These are phyloP conservation scores for Drechmeria coniospora DNA, from an alignment of 2,329 filamentous ascomycete genomes.

Conservation along the genomic window DNA sequence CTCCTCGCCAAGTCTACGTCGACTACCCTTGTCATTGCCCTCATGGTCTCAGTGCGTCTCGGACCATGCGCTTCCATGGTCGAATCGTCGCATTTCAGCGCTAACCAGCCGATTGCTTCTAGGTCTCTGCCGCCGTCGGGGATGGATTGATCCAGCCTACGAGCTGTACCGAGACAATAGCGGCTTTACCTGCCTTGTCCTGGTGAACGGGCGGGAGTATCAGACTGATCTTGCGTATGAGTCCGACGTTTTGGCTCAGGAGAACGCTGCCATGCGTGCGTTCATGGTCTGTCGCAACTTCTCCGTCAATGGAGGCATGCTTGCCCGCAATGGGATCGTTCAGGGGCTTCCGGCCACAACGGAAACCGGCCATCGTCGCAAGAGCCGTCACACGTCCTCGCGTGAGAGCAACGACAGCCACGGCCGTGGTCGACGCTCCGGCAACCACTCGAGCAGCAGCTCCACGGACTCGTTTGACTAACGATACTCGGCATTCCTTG, in stretches of 20 bases:
- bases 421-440: slow-evolving; percentile 36
- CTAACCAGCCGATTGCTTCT: slow-evolving; percentile 18
- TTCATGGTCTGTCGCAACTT: slow-evolving; percentile 98
- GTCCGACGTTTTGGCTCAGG: slow-evolving; percentile 68
- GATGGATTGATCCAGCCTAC: slow-evolving; percentile 85
- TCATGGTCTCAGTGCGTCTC: too few relatives aligned
- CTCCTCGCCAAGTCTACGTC: too few relatives aligned
- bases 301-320: slow-evolving; percentile 90
- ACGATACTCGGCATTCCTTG: too few relatives aligned
- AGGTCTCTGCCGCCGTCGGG: slow-evolving; percentile 90
- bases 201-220: slow-evolving; percentile 94
- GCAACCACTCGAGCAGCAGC: slow-evolving; percentile 46
- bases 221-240: slow-evolving; percentile 78
- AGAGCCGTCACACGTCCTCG: slow-evolving; percentile 36
- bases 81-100: slow-evolving; percentile 3
- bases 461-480: slow-evolving; percentile 45
- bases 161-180: slow-evolving; percentile 59
- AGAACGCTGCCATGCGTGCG: slow-evolving; percentile 87
- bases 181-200: slow-evolving; percentile 78
- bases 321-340: slow-evolving; percentile 52
- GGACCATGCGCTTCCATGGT: too few relatives aligned
- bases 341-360: slow-evolving; percentile 44
- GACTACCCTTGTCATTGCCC: too few relatives aligned
- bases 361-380: slow-evolving; percentile 31
- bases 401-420: slow-evolving; percentile 27